Base-by-base conservation (phyloP, 768 basidiomycete species). In the Phlegmacium glaucopus region DNA sequence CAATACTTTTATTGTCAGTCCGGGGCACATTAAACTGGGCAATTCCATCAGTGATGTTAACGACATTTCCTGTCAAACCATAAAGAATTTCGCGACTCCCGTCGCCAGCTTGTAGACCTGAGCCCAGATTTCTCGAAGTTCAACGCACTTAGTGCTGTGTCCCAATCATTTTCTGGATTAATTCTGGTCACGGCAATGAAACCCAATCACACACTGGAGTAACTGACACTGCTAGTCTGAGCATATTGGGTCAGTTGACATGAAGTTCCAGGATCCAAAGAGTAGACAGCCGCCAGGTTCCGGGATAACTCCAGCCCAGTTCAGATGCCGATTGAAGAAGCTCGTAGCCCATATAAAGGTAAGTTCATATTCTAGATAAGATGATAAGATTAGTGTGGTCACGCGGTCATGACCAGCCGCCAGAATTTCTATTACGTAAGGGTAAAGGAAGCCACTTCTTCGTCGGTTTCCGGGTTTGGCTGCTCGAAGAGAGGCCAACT, bases 381-480 rank as follows among this genome's bases (percentile, higher is more conserved):
- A n/a, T n/a, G n/a, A n/a, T 32, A 39, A 44, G 18, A 51, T 55
- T 48, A 51, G 50, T 46, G 45, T 49, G 47, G 28, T 43, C n/a
- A n/a, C 17, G 25, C 25, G 39, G 41, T 62, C 57, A 72, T 47
- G 65, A 71, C 73, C 73, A 76, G 28, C 74, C 72, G 48, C 67
- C 72, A 39, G 64, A 54, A 43, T 44, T 64, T 53, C 75, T 66
- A 50, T 61, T 65, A 35, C 70, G 71, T 39, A 78, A 60, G 47
- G 76, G 78, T 56, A 77, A 63, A 34, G 74, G 74, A 57, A 80
- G 66, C 72, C 74, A 79, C 48, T 63, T 55, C 51, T 62, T 64
- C 27, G 55, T 36, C 48, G 32, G 34, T 56, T 62, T 52, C 52
- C 56, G 52, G 46, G 50, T 60, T 42, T 42, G 56, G 50, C 50